Evolutionary conservation across 495 filamentous ascomycete species (phyloP).

Genomic region (Annulohypoxylon bovei): DNA sequence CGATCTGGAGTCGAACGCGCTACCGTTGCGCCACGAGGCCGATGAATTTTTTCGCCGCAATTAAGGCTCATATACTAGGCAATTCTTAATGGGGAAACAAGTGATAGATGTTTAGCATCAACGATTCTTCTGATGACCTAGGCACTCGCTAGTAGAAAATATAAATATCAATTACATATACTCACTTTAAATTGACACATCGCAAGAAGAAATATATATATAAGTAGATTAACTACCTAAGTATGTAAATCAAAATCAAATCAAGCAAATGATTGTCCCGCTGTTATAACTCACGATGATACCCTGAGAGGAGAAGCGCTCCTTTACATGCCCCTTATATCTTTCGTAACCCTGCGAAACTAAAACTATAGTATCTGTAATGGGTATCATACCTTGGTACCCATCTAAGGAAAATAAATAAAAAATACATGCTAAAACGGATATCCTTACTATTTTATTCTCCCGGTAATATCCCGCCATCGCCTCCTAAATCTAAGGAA

Average conservation of each 20-base stretch:
- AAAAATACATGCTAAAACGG: background rate
- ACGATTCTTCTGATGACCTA: background rate
- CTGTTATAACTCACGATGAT: conserved; percentile 12
- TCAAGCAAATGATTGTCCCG: background rate
- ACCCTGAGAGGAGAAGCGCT: background rate
- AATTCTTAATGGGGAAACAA: background rate
- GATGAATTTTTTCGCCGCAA: conserved; percentile 6
- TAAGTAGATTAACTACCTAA: no score
- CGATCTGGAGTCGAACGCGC: conserved; percentile 38
- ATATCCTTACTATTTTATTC: background rate
- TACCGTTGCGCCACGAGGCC: conserved; percentile 37
- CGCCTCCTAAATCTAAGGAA: background rate
- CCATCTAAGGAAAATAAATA: background rate
- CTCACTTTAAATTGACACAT: no score
- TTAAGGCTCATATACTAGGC: background rate
- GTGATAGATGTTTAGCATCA: background rate
- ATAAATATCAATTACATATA: no score
- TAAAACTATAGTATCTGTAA: background rate
- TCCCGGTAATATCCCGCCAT: background rate
- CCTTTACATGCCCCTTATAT: background rate
- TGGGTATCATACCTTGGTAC: background rate
- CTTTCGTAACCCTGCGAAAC: background rate
- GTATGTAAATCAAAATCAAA: no score
- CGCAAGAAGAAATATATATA: no score
- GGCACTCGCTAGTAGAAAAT: no score